Evolutionary conservation across 306 rosid species (phyloP), one percentile per base, ranked within the genome.

Genomic region (Vigna unguiculata): DNA sequence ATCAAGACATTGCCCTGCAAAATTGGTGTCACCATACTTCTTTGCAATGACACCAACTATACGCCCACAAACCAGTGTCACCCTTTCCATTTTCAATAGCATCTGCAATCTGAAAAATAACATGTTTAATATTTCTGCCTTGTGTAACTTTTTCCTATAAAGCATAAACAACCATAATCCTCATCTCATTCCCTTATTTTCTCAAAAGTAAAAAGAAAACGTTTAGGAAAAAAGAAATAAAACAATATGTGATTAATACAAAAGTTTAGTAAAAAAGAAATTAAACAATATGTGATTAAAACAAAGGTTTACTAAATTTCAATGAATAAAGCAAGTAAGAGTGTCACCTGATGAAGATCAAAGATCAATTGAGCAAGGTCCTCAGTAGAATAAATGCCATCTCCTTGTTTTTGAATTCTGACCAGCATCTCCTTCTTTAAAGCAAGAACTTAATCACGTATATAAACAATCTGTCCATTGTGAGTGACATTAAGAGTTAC

Each of bases 331-430:
- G 16, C 75, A 78, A 46, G 78, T 68, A 61, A 72, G 74, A 81
- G 64, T 72, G 78, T 81, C 80, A 95, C 99, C 99, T 95, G 99
- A 86, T 95, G 99, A 79, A 95, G 97, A 85, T 95, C 99, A 87
- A 79, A 95, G 80, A 95, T 95, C 89, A 95, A 83, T 46, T 95
- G 99, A 53, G 99, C 97, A 84, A 95, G 99, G 88, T 95, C 99
- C 87, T 95, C 99, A 22, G 92, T 95, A 71, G 99, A 95, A 87
- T 95, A 95, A 75, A 95, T 95, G 83, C 92, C 99, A 63, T 95
- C n/a, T 41, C 93, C 95, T 80, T 89, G 93, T 83, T 84, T 89
- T 70, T 73, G 82, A 69, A 91, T 91, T 85, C 86, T 79, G 70
- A 77, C 75, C 69, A 89, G 86, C 97, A 89, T 91, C 79, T 91